Percentiles rank a stretch among this genome's conserved stretches.
Evolutionary conservation across 371 early-diverging fungal genomes (phyloP).

Genomic region (Syncephalis plumigaleata): DNA sequence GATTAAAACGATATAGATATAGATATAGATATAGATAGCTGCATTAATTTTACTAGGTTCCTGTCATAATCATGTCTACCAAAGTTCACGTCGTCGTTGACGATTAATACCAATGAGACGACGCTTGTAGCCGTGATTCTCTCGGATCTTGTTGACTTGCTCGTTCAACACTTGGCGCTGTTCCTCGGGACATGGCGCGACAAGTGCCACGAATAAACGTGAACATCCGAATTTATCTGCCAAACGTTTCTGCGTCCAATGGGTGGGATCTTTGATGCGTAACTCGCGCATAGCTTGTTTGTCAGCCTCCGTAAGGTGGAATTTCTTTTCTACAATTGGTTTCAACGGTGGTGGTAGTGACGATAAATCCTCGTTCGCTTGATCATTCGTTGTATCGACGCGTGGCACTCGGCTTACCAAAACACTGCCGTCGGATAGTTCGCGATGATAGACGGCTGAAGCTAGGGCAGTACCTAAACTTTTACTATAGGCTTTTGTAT

Average conservation of each 20-base stretch:
- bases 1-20: no score
- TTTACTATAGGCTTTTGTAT: no score
- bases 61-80: background rate
- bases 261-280: conserved; percentile 13
- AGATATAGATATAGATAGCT: no score
- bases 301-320: conserved; percentile 14
- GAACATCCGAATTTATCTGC: conserved; percentile 15
- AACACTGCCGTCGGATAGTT: conserved; percentile 6
- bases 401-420: conserved; percentile 3
- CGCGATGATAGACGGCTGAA: no score
- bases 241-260: conserved; percentile 15
- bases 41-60: no score
- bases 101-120: background rate
- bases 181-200: conserved; percentile 4
- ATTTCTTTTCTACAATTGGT: conserved; percentile 4
- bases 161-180: background rate
- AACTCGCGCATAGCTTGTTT: conserved; percentile 14
- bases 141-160: background rate
- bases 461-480: no score
- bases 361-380: background rate
- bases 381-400: background rate
- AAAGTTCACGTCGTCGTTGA: background rate
- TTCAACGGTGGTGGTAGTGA: conserved; percentile 17
- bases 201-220: conserved; percentile 1
- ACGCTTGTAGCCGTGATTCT: background rate